Evolutionary conservation across 2,329 filamentous ascomycete species (phyloP), one percentile per base, ranked within the genome.

Genomic region (Bisporella sp.): DNA sequence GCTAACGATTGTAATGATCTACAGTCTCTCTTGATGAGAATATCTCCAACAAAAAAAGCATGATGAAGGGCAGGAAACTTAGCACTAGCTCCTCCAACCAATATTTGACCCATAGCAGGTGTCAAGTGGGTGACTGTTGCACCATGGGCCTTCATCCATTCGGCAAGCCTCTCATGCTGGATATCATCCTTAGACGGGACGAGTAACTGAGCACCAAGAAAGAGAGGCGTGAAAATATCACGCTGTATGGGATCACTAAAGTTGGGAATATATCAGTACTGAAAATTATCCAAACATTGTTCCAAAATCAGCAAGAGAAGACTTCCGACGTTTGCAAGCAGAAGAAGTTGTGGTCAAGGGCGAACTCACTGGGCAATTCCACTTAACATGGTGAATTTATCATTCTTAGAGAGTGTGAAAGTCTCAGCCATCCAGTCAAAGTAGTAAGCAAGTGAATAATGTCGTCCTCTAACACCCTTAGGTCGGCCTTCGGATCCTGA

Each of bases 31-130:
- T 84, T 95, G 55, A 89, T 95, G 45, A 97, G 69, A 33, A 96
- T 75, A 63, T 97, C 92, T 32, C 93, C 93, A 1, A 97, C 92
- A 55, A 92, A 97, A 74, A 97, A 92, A 13, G 84, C 89, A 51
- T 82, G 76, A 51, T 85, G 76, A n/a, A 97, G 74, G 9, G 78
- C 75, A 1, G 89, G 85, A 62, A 96, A 95, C 57, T 87, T 69
- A 0, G 88, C 83, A 3, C 73, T 84, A 29, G 89, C 87, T 58
- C 87, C 89, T 41, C 90, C 91, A n/a, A 92, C 84, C 2, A 97
- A 73, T 54, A 97, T 93, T 61, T 96, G 89, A 49, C 91, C 91
- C 91, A 97, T 96, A 51, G 93, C 93, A 7, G 93, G 93, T 1
- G 93, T 99, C 39, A 97, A 71, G 68, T 97, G 93, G 9, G 86